Evolutionary conservation across 2,329 filamentous ascomycete species (phyloP), one percentile per base, ranked within the genome.

Genomic region (Fusarium temperatum): DNA sequence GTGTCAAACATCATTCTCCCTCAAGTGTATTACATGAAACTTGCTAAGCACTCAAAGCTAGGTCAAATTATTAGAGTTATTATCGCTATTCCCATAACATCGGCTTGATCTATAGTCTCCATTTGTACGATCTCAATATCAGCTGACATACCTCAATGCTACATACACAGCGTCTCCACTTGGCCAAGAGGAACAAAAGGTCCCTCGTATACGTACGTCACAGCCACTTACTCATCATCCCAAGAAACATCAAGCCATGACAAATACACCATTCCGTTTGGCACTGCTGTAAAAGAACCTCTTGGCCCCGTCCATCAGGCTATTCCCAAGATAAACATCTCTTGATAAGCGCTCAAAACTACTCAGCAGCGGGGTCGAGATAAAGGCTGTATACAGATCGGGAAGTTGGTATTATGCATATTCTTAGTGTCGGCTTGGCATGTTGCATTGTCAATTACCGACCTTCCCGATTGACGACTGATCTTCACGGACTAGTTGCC

Each of bases 381-480:
- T 59, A 66, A 36, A 59, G 61, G 32, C 11, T n/a, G 51, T 56
- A 14, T 32, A 75, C 73, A 47, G 38, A 74, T 77, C 42, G 36
- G 75, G 73, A 64, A 77, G 68, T 64, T 76, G 56, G 26, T 51
- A 62, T 54, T 65, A 74, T 74, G 73, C 68, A 74, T 69, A 74
- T 55, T 38, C 47, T 57, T 72, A 71, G 72, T 32, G 32, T 56
- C 3, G 41, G n/a, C 75, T 77, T 76, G 75, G 75, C 75, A 70
- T 45, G 70, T 73, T 61, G 61, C 74, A 66, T 20, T 24, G 42
- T 50, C 54, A 59, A 26, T 58, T 66, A 59, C 36, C 10, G 72
- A 74, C 72, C 72, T 74, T 74, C 72, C 72, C 56, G 56, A 74
- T 74, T 57, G 0, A 58, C 36, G 1, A 3, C 32, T 18, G 72